Evolutionary conservation across 306 rosid species (phyloP).

Genomic region (Gleditsia sinensis): DNA sequence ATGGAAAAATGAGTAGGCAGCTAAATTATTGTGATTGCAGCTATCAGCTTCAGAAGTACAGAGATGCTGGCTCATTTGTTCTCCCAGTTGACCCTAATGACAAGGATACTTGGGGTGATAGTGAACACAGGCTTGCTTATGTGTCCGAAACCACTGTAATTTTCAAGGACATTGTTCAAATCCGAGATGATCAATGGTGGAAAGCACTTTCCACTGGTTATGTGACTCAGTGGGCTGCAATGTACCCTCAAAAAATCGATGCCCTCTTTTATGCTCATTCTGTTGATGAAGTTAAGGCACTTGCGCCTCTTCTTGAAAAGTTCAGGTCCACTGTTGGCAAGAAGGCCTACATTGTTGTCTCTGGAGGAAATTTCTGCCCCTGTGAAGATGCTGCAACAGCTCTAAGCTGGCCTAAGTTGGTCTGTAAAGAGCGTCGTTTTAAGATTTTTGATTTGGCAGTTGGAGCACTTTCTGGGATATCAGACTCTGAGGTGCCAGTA

Average conservation of each 20-base stretch:
- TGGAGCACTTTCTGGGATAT: slow-evolving; percentile 66
- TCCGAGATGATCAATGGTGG: slow-evolving; percentile 99
- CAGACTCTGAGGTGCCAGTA: slow-evolving; percentile 82
- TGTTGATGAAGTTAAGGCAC: slow-evolving; percentile 65
- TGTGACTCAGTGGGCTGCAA: slow-evolving; percentile 92
- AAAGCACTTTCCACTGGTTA: slow-evolving; percentile 90
- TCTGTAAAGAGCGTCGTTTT: slow-evolving; percentile 78
- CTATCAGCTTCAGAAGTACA: slow-evolving; percentile 93
- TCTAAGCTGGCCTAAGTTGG: slow-evolving; percentile 77
- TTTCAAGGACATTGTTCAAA: slow-evolving; percentile 88
- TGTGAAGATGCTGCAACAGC: slow-evolving; percentile 82
- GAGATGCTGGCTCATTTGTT: slow-evolving; percentile 89
- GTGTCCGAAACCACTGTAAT: slow-evolving; percentile 97
- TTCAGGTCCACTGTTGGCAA: slow-evolving; percentile 80
- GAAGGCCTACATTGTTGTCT: slow-evolving; percentile 83
- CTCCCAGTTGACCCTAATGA: slow-evolving; percentile 83
- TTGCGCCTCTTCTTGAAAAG: slow-evolving; percentile 82
- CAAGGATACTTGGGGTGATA: slow-evolving; percentile 98
- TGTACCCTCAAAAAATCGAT: slow-evolving; percentile 90
- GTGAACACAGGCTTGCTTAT: slow-evolving; percentile 94
- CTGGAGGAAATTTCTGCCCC: slow-evolving; percentile 73
- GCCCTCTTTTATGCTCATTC: slow-evolving; percentile 93
- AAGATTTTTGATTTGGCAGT: slow-evolving; percentile 76
- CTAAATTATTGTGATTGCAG: slow-evolving; percentile 44
- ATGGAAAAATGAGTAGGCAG: background rate